Percentiles rank a stretch among this genome's conserved stretches.
Evolutionary conservation across 805 yeast genomes (phyloP).

Genomic region (Pichia nanzhaoensis): DNA sequence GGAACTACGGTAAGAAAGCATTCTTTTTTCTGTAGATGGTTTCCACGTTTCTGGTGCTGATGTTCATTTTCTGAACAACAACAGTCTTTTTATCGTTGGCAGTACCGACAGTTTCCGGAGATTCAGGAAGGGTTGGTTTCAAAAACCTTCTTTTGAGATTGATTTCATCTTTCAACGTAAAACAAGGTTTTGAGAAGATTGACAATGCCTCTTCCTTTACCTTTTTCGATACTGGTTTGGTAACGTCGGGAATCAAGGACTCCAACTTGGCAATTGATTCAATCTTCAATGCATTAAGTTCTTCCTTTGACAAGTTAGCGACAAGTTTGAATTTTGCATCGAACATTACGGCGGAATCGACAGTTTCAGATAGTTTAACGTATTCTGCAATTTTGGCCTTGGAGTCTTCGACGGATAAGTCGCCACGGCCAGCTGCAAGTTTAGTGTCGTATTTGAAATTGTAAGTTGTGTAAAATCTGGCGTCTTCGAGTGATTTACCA

Average conservation of each 20-base stretch:
- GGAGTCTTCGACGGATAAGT: constrained; percentile 27
- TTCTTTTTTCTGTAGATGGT: constrained; percentile 47
- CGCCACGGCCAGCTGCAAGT: constrained; percentile 34
- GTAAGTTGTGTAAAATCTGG: constrained; percentile 52
- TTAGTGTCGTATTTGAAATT: constrained; percentile 40
- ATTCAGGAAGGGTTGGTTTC: constrained; percentile 51
- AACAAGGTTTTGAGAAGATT: constrained; percentile 37
- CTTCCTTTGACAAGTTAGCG: constrained; percentile 32
- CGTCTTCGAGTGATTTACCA: constrained; percentile 52
- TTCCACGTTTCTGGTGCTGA: constrained; percentile 44
- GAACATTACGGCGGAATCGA: constrained; percentile 43
- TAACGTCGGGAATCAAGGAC: constrained; percentile 16
- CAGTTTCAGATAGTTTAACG: constrained; percentile 29
- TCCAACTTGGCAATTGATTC: constrained; percentile 17
- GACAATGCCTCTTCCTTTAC: constrained; percentile 36
- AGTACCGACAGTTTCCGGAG: constrained; percentile 29
- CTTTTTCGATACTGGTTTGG: constrained; percentile 29
- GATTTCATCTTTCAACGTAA: constrained; percentile 32
- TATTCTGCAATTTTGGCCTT: constrained; percentile 28
- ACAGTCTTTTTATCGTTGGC: constrained; percentile 42
- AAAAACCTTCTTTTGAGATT: constrained; percentile 42
- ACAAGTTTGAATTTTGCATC: constrained; percentile 39
- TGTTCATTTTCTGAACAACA: constrained; percentile 55
- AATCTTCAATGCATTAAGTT: constrained; percentile 22
- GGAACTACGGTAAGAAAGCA: constrained; percentile 32